Percentiles rank a stretch among this genome's conserved stretches.
phyloP scores from a whole-genome alignment of 2,329 filamentous ascomycete species.

The Fonsecaea pedrosoi region DNA sequence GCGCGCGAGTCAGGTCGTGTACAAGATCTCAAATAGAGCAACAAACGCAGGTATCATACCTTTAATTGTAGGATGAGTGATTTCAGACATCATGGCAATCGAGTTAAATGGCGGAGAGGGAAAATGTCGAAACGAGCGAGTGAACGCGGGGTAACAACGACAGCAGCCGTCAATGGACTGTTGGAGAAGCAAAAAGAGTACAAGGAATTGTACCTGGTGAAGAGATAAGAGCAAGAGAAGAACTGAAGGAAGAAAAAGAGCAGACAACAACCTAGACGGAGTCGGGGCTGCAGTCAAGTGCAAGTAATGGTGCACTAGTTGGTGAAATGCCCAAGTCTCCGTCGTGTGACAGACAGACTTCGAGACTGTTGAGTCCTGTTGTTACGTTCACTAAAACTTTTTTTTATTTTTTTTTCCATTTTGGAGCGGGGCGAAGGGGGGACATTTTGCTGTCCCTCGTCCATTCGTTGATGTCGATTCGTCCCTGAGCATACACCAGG shows the following conservation, averaged over 20 bases:
- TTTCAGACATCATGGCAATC: conserved; percentile 64
- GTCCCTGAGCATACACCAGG: conserved; percentile 12
- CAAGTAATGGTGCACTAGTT: conserved; percentile 6
- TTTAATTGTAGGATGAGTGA: conserved; percentile 78
- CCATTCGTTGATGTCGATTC: conserved; percentile 13
- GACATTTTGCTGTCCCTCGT: conserved; percentile 9
- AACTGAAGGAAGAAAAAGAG: conserved; percentile 1
- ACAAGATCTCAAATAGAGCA: not conserved
- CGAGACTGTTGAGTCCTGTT: conserved; percentile 5
- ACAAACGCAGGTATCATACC: conserved; percentile 54
- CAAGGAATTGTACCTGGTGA: conserved; percentile 11
- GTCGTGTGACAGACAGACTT: conserved; percentile 22
- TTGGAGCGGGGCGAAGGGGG: conserved; percentile 9
- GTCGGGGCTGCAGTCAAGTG: conserved; percentile 14
- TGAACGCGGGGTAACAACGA: conserved; percentile 23
- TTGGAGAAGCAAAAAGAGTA: conserved; percentile 15
- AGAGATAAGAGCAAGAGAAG: not conserved
- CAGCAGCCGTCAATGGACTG: conserved; percentile 15
- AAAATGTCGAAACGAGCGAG: conserved; percentile 22
- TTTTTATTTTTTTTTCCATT: conserved; percentile 6
- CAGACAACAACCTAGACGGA: not conserved
- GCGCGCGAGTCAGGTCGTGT: not conserved
- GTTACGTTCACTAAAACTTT: conserved; percentile 13
- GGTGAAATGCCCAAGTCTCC: conserved; percentile 4
- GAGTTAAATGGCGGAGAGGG: conserved; percentile 1